A percentile compares a stretch with the other conserved stretches of the same genome.
Evolutionary conservation across 805 yeast genomes (phyloP).

Genomic region (Lipomyces yamadae): DNA sequence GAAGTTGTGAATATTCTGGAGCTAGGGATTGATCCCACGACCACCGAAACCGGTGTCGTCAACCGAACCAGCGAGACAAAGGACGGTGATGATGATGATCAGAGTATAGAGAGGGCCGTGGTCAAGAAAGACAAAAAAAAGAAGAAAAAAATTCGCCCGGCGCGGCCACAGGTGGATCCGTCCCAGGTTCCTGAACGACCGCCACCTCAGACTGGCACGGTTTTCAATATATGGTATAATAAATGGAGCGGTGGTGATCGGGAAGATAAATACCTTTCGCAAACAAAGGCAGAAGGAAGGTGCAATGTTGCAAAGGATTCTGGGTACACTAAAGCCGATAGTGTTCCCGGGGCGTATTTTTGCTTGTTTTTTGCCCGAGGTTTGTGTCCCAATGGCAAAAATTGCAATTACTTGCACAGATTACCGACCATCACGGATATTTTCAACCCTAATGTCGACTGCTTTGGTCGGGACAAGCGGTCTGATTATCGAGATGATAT

Average conservation of each 20-base stretch:
- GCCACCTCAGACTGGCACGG: conserved; percentile 80
- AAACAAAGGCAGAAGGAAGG: conserved; percentile 60
- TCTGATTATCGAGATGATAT: conserved; percentile 85
- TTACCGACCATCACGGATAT: conserved; percentile 67
- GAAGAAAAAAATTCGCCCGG: conserved; percentile 51
- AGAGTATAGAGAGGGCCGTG: neutral
- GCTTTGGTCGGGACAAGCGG: conserved; percentile 90
- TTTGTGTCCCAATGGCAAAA: conserved; percentile 70
- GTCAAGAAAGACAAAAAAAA: conserved; percentile 22
- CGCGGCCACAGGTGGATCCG: conserved; percentile 76
- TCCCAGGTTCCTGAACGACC: conserved; percentile 59
- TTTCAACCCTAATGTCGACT: conserved; percentile 70
- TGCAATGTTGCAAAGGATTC: conserved; percentile 66
- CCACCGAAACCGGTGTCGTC: neutral
- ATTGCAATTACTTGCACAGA: conserved; percentile 79
- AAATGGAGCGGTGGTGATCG: conserved; percentile 84
- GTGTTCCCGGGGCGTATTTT: conserved; percentile 54
- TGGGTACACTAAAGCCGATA: conserved; percentile 76
- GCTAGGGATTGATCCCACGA: conserved; percentile 22
- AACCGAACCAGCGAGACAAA: neutral
- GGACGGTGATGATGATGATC: conserved; percentile 5
- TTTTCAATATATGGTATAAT: conserved; percentile 85
- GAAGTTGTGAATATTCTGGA: conserved; percentile 36
- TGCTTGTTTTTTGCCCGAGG: conserved; percentile 92
- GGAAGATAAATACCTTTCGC: conserved; percentile 45